phyloP scores from a whole-genome alignment of 306 rosid species.

The Fragaria vesca region DNA sequence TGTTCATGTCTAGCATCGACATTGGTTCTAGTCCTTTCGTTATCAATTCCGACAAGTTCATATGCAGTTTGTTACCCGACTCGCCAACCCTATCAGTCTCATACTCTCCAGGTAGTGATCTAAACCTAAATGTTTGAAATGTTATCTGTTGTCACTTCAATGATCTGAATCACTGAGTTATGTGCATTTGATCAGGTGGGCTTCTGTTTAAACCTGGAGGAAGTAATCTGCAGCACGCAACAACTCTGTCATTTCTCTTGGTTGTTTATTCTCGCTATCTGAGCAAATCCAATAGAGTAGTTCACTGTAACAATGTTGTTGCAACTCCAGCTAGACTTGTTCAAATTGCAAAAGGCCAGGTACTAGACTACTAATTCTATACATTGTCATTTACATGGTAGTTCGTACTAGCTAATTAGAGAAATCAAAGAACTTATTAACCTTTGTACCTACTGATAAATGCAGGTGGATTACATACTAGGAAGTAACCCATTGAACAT shows the following conservation, averaged over 20 bases:
- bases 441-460: neutral
- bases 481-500: slow-evolving; percentile 54
- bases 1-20: neutral
- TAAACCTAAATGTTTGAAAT: neutral
- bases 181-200: slow-evolving; percentile 14
- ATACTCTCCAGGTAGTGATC: slow-evolving; percentile 25
- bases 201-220: slow-evolving; percentile 30
- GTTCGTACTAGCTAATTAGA: neutral
- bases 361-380: neutral
- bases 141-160: neutral
- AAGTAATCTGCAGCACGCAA: slow-evolving; percentile 31
- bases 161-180: neutral
- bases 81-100: slow-evolving; percentile 26
- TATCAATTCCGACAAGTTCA: slow-evolving; percentile 19
- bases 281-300: slow-evolving; percentile 11
- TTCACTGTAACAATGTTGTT: slow-evolving; percentile 15
- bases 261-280: slow-evolving; percentile 17
- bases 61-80: slow-evolving; percentile 25
- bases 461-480: slow-evolving; percentile 62
- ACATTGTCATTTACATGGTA: neutral
- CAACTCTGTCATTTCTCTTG: slow-evolving; percentile 29
- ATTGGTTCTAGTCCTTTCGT: slow-evolving; percentile 7
- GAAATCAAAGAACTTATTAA: neutral
- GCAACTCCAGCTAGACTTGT: slow-evolving; percentile 16
- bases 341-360: slow-evolving; percentile 23